A percentile compares a stretch with the other conserved stretches of the same genome.
Evolutionary conservation across 1,284 basidiomycete genomes (phyloP).

Genomic region (Peniophora sp.): DNA sequence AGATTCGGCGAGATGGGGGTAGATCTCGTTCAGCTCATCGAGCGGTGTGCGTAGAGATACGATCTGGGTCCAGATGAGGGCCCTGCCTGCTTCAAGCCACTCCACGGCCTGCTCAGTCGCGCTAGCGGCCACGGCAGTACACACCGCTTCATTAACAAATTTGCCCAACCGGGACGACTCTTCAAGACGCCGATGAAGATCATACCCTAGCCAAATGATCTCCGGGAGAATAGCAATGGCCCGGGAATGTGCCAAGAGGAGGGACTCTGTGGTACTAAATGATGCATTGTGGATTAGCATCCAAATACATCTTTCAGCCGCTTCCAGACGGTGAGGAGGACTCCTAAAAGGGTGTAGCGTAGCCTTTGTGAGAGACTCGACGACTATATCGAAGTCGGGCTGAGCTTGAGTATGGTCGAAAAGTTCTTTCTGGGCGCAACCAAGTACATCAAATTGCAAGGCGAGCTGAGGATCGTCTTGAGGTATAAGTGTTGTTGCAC

Average conservation of each 20-base stretch:
- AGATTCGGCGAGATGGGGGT: background rate
- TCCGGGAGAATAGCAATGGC: background rate
- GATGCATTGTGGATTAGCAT: background rate
- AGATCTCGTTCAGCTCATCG: background rate
- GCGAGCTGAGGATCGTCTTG: no score
- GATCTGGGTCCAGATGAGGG: background rate
- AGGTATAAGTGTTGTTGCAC: no score
- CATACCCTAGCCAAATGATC: background rate
- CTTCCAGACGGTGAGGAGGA: background rate
- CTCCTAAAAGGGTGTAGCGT: no score
- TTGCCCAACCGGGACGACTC: background rate
- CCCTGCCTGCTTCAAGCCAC: background rate
- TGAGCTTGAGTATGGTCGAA: no score
- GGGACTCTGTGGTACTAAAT: background rate
- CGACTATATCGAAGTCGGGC: no score
- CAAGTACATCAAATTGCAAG: no score
- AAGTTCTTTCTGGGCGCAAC: no score
- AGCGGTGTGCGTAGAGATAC: background rate
- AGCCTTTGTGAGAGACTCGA: no score
- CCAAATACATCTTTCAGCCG: background rate
- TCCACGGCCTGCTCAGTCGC: background rate
- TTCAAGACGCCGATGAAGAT: background rate
- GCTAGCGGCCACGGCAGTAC: background rate
- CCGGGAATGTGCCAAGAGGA: background rate
- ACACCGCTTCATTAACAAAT: background rate